Conservation (phyloP, 106 monocot genomes). For the Vanilla planifolia region DNA sequence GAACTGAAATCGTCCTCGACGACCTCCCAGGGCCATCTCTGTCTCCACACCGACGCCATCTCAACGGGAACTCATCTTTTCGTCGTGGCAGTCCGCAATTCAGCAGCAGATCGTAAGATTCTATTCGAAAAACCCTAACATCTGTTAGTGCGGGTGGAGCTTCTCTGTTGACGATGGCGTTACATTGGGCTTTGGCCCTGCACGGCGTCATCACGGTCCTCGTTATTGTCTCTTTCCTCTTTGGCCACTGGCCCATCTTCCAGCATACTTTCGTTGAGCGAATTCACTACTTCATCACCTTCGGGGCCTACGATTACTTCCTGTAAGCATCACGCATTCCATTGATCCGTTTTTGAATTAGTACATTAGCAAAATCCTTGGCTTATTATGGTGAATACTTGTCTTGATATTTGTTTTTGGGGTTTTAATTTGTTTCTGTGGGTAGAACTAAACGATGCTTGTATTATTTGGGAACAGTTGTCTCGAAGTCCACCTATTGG, state of each 20-base stretch:
- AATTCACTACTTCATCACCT: conserved; percentile 82
- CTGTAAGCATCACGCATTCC: conserved; percentile 29
- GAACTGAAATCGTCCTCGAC: too few species aligned
- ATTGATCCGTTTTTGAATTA: background rate
- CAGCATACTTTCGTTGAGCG: conserved; percentile 69
- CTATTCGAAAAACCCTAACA: too few species aligned
- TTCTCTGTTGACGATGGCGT: conserved; percentile 20
- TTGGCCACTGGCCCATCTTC: conserved; percentile 97
- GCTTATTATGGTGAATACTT: background rate
- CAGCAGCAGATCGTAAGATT: too few species aligned
- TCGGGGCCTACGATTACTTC: conserved; percentile 84
- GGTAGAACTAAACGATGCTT: too few species aligned
- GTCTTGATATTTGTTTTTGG: background rate
- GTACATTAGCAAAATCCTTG: background rate
- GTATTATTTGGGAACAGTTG: too few species aligned
- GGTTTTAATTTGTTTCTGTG: background rate
- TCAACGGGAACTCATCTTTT: too few species aligned
- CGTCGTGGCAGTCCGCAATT: too few species aligned
- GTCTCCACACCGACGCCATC: too few species aligned
- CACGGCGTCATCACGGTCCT: conserved; percentile 62
- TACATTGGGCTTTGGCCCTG: conserved; percentile 72
- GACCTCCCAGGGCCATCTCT: too few species aligned
- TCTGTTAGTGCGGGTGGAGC: too few species aligned
- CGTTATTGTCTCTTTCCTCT: conserved; percentile 73
- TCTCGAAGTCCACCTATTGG: too few species aligned